These are phyloP conservation scores for Sclerotinia glacialis DNA, from an alignment of 2,329 filamentous ascomycete genomes.

Conservation along the genomic window DNA sequence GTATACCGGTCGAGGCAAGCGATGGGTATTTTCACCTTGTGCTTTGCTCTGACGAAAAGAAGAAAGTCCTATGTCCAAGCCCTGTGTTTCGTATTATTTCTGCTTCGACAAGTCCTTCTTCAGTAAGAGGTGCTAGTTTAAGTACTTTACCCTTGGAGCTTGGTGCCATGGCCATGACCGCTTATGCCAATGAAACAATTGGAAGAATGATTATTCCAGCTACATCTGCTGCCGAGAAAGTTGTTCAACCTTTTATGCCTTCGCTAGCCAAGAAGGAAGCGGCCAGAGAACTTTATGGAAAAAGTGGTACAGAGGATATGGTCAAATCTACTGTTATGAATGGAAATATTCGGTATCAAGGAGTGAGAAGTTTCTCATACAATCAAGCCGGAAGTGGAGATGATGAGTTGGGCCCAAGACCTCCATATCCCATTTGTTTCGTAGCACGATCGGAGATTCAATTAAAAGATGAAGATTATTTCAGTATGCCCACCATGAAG, in stretches of 20 bases:
- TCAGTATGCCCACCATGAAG: constrained; percentile 54
- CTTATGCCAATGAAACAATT: constrained; percentile 42
- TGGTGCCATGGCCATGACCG: constrained; percentile 55
- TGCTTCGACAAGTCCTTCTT: constrained; percentile 58
- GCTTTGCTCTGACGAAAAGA: constrained; percentile 54
- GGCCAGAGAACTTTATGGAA: constrained; percentile 38
- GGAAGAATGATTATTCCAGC: constrained; percentile 47
- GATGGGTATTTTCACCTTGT: constrained; percentile 70
- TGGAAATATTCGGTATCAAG: constrained; percentile 43
- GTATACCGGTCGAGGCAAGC: constrained; percentile 59
- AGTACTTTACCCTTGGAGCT: constrained; percentile 64
- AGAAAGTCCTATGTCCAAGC: constrained; percentile 61
- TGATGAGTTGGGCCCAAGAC: constrained; percentile 50
- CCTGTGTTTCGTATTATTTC: constrained; percentile 69
- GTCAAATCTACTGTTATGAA: constrained; percentile 37
- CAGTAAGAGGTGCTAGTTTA: constrained; percentile 63
- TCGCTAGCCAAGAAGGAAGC: constrained; percentile 38
- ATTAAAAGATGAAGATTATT: constrained; percentile 39
- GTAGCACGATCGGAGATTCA: constrained; percentile 47
- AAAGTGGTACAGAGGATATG: constrained; percentile 32
- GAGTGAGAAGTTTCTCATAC: constrained; percentile 41
- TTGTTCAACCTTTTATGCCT: constrained; percentile 40
- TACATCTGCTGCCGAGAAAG: constrained; percentile 44
- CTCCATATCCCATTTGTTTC: constrained; percentile 55
- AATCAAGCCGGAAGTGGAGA: constrained; percentile 38